Conservation (phyloP, 805 yeast species). For the Metschnikowia reukaufii region DNA sequence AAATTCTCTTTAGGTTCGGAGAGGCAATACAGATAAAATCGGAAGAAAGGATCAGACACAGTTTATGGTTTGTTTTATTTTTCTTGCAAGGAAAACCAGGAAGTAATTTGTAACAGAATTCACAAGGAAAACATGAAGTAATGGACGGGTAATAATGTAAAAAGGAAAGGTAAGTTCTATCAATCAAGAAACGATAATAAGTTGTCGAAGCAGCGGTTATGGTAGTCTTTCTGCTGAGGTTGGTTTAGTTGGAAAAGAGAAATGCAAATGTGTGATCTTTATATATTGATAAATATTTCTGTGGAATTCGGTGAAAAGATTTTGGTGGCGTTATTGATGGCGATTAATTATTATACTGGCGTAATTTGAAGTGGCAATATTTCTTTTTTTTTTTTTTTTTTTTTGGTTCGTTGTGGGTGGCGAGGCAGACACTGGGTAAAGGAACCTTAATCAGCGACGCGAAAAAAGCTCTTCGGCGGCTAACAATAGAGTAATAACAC, state of each 20-base stretch:
- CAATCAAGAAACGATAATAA: not conserved
- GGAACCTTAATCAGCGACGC: not conserved
- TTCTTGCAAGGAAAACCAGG: constrained; percentile 1
- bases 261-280: not conserved
- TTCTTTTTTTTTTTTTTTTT: constrained; percentile 8
- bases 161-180: not conserved
- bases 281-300: too few relatives aligned
- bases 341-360: not conserved
- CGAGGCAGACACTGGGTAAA: constrained; percentile 6
- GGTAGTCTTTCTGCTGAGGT: not conserved
- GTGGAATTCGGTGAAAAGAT: not conserved
- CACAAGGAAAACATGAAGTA: constrained; percentile 9
- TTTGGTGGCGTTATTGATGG: not conserved
- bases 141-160: not conserved
- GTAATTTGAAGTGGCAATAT: constrained; percentile 5
- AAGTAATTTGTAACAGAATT: not conserved
- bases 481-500: not conserved
- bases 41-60: not conserved
- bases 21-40: constrained; percentile 4
- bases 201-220: not conserved
- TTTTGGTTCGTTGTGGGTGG: constrained; percentile 3
- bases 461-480: not conserved
- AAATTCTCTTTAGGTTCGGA: not conserved
- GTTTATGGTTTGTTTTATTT: not conserved
- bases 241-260: not conserved